phyloP scores from a whole-genome alignment of 805 yeast species.

The Ogataea paraovalis region DNA sequence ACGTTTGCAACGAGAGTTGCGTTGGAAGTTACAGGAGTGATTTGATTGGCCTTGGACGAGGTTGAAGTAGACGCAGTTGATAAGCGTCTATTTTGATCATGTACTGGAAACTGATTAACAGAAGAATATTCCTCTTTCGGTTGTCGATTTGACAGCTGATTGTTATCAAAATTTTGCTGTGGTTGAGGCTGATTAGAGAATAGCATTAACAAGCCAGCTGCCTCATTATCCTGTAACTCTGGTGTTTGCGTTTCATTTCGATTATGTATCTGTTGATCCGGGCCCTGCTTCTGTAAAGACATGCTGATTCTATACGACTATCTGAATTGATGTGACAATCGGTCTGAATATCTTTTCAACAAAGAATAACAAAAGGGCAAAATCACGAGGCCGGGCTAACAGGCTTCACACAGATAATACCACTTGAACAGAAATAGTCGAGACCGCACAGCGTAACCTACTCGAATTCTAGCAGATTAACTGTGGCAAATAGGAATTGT shows the following conservation, averaged over 20 bases:
- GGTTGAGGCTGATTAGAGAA: constrained; percentile 27
- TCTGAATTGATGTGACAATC: background rate
- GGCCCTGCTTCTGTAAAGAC: background rate
- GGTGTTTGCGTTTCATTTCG: constrained; percentile 3
- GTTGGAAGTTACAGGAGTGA: constrained; percentile 11
- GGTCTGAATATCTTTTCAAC: no score
- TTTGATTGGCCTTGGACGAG: constrained; percentile 3
- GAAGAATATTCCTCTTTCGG: background rate
- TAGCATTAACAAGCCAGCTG: constrained; percentile 38
- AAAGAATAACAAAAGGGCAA: no score
- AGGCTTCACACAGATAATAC: no score
- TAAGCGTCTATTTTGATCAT: background rate
- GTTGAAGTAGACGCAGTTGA: background rate
- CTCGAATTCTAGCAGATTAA: no score
- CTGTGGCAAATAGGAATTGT: no score
- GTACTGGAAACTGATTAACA: background rate
- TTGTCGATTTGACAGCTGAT: background rate
- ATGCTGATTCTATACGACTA: background rate
- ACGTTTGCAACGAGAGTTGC: constrained; percentile 6
- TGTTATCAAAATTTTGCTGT: background rate
- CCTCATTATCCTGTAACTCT: constrained; percentile 31
- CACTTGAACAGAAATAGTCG: no score
- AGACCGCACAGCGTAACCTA: no score
- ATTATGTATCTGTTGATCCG: background rate
- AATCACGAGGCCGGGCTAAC: no score